Evolutionary conservation across 306 rosid species (phyloP).

Genomic region (Gillenia trifoliata): DNA sequence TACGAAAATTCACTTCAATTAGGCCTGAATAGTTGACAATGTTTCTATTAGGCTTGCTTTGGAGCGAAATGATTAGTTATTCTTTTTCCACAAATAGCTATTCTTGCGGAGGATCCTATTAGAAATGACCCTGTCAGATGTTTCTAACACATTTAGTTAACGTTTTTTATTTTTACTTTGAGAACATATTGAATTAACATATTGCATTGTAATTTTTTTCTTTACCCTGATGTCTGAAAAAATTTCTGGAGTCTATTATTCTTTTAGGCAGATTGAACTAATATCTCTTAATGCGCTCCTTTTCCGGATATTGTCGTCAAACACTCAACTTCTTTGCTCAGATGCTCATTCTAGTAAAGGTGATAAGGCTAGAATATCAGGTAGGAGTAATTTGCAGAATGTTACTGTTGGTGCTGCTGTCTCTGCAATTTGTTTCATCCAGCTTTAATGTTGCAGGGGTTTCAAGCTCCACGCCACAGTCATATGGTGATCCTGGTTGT

Average conservation of each 20-base stretch:
- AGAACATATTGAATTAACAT: neutral
- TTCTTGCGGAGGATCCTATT: neutral
- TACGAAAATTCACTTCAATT: neutral
- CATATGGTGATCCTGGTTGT: constrained; percentile 43
- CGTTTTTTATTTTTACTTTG: neutral
- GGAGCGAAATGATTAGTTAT: constrained; percentile 13
- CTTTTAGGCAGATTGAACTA: constrained; percentile 5
- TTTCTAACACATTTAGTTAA: neutral
- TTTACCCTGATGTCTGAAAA: constrained; percentile 1
- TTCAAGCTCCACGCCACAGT: constrained; percentile 38
- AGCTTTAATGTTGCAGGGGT: constrained; percentile 43
- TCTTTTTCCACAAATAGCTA: neutral
- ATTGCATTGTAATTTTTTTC: neutral
- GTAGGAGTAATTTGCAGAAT: constrained; percentile 33
- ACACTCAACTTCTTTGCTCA: constrained; percentile 31
- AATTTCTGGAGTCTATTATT: neutral
- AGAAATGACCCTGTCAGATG: neutral
- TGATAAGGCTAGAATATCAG: constrained; percentile 36
- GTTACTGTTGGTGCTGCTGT: constrained; percentile 16
- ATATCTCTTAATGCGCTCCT: constrained; percentile 9
- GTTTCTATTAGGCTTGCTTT: constrained; percentile 4
- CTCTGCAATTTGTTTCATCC: constrained; percentile 25
- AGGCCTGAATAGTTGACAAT: constrained; percentile 5
- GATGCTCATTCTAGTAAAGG: constrained; percentile 53
- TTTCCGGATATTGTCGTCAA: constrained; percentile 22